Evolutionary conservation across 768 basidiomycete species (phyloP), one percentile per base, ranked within the genome.

Genomic region (Obba rivulosa): DNA sequence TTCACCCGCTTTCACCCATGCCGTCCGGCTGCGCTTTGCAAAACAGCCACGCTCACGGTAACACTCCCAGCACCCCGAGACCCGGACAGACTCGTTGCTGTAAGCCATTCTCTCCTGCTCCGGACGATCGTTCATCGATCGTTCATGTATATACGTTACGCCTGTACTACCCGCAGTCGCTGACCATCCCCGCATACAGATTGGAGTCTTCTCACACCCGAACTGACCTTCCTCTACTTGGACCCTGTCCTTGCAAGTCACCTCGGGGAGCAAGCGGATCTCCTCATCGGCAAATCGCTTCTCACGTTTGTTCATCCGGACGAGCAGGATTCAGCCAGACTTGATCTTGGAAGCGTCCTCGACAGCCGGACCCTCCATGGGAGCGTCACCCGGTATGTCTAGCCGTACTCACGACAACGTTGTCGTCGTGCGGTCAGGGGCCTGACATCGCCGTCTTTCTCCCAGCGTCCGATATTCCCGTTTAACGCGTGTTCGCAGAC

Each of bases 261-360:
- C 64, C 82, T 92, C 57, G 78, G 74, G 34, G 75, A 79, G 44
- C 81, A 92, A 64, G 83, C 87, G 0, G 71, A 77, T n/a, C 61
- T 69, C 24, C 76, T 92, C 57, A 69, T 87, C 50, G 86, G 83
- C 54, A 80, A 78, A 61, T 80, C 81, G 16, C 76, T 92, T 39
- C 71, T 92, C 48, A 71, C 73, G 35, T 92, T 88, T 62, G 84
- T 92, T 31, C 90, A 92, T 61, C 90, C 90, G 51, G 88, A 90
- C 53, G 90, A 92, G 58, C 80, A 85, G 56, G 72, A 76, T 0
- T 84, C 83, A 9, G 90, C 90, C 3, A 77, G 78, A 56, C 69
- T 76, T 10, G 91, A 92, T 69, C 74, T 92, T 35, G 77, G 81
- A 45, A 76, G 79, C 43, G 87, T 89, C 14, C 73, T 92, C 48